Evolutionary conservation across 2,329 filamentous ascomycete species (phyloP), one percentile per base, ranked within the genome.

Genomic region (Myriosclerotinia curreyana): DNA sequence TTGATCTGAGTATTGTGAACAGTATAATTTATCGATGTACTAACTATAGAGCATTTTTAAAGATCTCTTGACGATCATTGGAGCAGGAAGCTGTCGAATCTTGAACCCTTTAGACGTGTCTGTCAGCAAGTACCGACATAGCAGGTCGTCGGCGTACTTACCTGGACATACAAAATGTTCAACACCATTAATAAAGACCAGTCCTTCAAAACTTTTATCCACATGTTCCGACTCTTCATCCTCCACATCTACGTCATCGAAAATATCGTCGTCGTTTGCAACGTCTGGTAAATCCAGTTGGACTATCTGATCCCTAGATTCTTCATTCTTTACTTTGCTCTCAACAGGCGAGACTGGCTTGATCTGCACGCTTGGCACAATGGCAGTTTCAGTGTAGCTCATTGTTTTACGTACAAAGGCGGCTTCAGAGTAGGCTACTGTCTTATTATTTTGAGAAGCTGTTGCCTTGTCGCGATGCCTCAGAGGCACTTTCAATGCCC

Each of bases 191-290:
- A 44, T 38, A 11, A 63, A 50, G 53, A 59, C 36, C 34, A 71
- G 14, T 1, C 72, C 71, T 68, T 72, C 69, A 70, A 66, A 59
- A 64, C 67, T 49, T 65, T 69, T 48, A 62, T 71, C 71, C 5
- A 71, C 71, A 54, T 67, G 66, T 61, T 72, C 71, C 34, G 59
- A 50, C 31, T 65, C 71, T 46, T 72, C 66, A 65, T 70, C 72
- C n/a, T 67, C 66, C 3, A 55, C 67, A 53, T 69, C 66, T n/a
- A 71, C 68, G 62, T 72, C 71, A 48, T 71, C 69, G 59, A 71
- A 71, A 52, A 70, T 71, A 59, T 71, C 67, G 28, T 69, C 67
- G 22, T 68, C 59, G 28, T 31, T 31, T 17, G 52, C 58, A 28
- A 54, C 59, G 46, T 67, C 64, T 5, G 68, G 65, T 50, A 65